Evolutionary conservation across 2,329 filamentous ascomycete genomes (phyloP).

Genomic region (Elsinoe ampelina): DNA sequence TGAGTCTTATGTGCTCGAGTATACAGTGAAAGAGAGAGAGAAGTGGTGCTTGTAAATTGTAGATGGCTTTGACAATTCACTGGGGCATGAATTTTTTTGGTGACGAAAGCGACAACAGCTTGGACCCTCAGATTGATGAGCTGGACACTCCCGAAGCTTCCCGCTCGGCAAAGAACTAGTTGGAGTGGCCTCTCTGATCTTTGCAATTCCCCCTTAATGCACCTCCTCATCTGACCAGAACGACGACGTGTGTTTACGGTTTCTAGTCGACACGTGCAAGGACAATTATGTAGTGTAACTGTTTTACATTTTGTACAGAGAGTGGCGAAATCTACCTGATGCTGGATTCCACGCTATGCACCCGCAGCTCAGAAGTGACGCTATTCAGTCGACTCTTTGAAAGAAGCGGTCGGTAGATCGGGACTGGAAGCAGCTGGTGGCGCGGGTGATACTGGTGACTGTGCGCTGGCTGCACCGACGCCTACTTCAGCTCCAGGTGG

Average conservation of each 20-base stretch:
- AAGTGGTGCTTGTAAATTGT: no score
- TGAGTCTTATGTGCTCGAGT: neutral
- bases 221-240: no score
- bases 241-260: neutral
- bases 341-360: neutral
- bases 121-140: conserved; percentile 1
- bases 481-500: conserved; percentile 9
- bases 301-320: neutral
- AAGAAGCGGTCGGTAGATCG: neutral
- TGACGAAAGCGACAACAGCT: conserved; percentile 8
- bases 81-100: conserved; percentile 6
- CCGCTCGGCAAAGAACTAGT: conserved; percentile 15
- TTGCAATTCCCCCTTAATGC: neutral
- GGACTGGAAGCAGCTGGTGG: neutral
- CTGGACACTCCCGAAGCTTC: conserved; percentile 17
- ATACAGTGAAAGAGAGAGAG: neutral
- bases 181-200: neutral
- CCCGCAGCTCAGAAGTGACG: neutral
- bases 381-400: neutral
- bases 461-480: neutral
- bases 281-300: no score
- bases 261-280: no score
- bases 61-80: neutral
- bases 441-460: neutral
- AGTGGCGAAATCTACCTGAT: neutral